phyloP scores from a whole-genome alignment of 257 asterid species.

The Solanum etuberosum region DNA sequence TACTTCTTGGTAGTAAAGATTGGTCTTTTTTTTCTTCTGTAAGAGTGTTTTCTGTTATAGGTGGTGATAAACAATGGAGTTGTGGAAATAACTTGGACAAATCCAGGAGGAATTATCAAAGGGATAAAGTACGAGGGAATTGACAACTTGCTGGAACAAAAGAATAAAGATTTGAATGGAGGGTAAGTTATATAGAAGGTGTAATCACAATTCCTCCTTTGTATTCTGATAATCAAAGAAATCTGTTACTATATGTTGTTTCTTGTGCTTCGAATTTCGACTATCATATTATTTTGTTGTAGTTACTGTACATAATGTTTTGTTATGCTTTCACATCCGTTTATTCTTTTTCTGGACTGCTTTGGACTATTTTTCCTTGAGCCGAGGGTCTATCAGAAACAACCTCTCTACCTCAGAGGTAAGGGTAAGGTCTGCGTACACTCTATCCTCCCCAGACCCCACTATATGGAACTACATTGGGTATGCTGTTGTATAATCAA shows the following conservation, averaged over 20 bases:
- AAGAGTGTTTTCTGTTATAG: not conserved
- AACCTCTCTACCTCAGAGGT: not conserved
- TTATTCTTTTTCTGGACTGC: not conserved
- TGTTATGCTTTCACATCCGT: not conserved
- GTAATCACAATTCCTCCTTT: not conserved
- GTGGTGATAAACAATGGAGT: slow-evolving; percentile 1
- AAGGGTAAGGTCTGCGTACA: too few relatives aligned
- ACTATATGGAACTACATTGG: not conserved
- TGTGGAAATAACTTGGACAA: not conserved
- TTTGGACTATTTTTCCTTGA: not conserved
- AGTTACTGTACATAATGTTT: not conserved
- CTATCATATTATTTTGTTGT: not conserved
- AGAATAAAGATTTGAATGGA: slow-evolving; percentile 3
- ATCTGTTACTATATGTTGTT: not conserved
- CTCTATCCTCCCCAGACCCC: not conserved
- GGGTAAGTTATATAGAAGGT: not conserved
- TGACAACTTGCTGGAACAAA: slow-evolving; percentile 3
- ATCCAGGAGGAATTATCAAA: slow-evolving; percentile 5
- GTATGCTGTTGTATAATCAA: not conserved
- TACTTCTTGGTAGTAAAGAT: not conserved
- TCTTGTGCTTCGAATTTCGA: not conserved
- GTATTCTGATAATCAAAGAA: not conserved
- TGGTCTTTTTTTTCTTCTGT: not conserved
- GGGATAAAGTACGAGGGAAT: slow-evolving; percentile 3
- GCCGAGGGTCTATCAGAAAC: not conserved